Conservation (phyloP, 169 alveolate genomes). For the Plasmodium chabaudi region DNA sequence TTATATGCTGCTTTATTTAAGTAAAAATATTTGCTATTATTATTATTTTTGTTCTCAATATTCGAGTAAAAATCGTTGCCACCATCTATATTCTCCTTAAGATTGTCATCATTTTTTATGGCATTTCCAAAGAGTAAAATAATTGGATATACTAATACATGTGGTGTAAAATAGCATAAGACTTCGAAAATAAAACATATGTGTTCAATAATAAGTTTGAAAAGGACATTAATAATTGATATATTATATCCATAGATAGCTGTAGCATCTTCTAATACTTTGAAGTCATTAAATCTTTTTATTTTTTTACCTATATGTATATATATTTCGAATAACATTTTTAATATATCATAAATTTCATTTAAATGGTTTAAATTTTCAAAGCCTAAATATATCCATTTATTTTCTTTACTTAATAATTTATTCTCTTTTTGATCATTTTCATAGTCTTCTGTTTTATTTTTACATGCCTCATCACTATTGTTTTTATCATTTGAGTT, state of each 20-base stretch:
- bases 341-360: slow-evolving; percentile 42
- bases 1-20: slow-evolving; percentile 22
- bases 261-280: slow-evolving; percentile 69
- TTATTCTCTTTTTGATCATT: slow-evolving; percentile 6
- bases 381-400: slow-evolving; percentile 67
- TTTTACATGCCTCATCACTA: background rate
- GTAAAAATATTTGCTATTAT: background rate
- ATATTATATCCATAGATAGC: slow-evolving; percentile 28
- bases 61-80: background rate
- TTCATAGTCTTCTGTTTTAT: background rate
- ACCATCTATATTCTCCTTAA: background rate
- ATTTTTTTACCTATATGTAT: slow-evolving; percentile 31
- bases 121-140: slow-evolving; percentile 28
- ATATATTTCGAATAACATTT: slow-evolving; percentile 59
- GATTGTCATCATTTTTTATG: background rate
- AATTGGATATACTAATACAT: slow-evolving; percentile 56
- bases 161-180: slow-evolving; percentile 69
- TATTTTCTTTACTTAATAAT: slow-evolving; percentile 4
- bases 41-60: background rate
- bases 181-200: slow-evolving; percentile 71
- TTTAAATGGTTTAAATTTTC: slow-evolving; percentile 50
- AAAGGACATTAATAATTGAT: slow-evolving; percentile 42
- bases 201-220: slow-evolving; percentile 59
- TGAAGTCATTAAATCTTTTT: slow-evolving; percentile 27
- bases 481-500: slow-evolving; percentile 1